A percentile compares a stretch with the other conserved stretches of the same genome.
phyloP scores from a whole-genome alignment of 306 rosid genomes.

The Malus asiatica region DNA sequence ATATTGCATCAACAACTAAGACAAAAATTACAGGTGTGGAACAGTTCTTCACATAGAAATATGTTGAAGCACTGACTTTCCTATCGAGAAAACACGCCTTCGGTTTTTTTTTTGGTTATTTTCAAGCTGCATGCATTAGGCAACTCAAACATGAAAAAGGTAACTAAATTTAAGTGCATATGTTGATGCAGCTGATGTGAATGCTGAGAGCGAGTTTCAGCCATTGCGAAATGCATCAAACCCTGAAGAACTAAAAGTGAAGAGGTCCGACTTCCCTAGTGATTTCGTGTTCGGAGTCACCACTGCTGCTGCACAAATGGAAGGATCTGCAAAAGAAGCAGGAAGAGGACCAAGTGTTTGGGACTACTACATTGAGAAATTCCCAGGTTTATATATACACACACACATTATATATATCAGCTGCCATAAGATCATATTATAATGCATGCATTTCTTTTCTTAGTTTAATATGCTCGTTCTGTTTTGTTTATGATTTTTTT shows the following conservation, averaged over 20 bases:
- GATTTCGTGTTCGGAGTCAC: conserved; percentile 23
- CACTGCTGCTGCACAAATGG: conserved; percentile 10
- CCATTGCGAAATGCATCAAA: neutral
- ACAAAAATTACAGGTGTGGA: too few relatives aligned
- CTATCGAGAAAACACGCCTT: neutral
- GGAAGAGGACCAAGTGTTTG: conserved; percentile 23
- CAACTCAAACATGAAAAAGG: neutral
- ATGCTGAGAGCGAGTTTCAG: neutral
- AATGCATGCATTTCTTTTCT: neutral
- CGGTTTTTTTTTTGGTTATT: too few relatives aligned
- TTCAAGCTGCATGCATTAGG: too few relatives aligned
- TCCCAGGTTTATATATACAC: neutral
- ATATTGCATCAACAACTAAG: too few relatives aligned
- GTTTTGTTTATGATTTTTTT: neutral
- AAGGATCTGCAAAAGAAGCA: conserved; percentile 12
- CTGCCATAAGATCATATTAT: neutral
- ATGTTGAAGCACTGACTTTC: neutral
- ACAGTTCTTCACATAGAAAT: too few relatives aligned
- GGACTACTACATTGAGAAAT: conserved; percentile 5
- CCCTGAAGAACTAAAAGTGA: neutral
- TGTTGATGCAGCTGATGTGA: neutral
- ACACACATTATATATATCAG: neutral
- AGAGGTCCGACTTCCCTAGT: conserved; percentile 11
- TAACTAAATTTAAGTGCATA: neutral
- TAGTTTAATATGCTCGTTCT: neutral